These are phyloP conservation scores for Lachancea fermentati DNA, from an alignment of 805 yeast species.

Conservation along the genomic window DNA sequence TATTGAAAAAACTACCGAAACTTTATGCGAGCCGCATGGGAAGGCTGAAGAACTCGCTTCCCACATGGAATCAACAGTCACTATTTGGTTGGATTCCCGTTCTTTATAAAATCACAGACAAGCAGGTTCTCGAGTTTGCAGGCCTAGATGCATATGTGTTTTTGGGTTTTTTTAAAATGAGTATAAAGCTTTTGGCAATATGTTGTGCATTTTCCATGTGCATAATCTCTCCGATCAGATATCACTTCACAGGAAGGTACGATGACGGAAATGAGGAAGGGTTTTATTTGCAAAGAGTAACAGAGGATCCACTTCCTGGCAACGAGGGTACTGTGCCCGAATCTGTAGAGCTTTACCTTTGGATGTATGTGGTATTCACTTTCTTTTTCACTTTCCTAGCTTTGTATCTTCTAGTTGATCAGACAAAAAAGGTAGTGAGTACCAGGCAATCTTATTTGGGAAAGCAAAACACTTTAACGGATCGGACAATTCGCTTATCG, in stretches of 20 bases:
- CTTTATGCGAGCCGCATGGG: slow-evolving; percentile 73
- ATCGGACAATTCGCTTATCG: slow-evolving; percentile 78
- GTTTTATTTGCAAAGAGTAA: slow-evolving; percentile 7
- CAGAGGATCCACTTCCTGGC: slow-evolving; percentile 16
- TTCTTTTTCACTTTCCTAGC: slow-evolving; percentile 75
- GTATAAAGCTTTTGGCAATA: slow-evolving; percentile 59
- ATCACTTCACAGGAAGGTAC: slow-evolving; percentile 73
- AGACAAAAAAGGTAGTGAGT: slow-evolving; percentile 66
- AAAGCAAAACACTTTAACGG: slow-evolving; percentile 81
- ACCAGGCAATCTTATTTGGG: slow-evolving; percentile 82
- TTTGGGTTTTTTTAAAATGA: slow-evolving; percentile 83
- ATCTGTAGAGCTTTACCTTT: slow-evolving; percentile 50
- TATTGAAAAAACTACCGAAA: slow-evolving; percentile 71
- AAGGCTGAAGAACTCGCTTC: slow-evolving; percentile 26
- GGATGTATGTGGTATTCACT: slow-evolving; percentile 86
- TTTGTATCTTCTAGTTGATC: slow-evolving; percentile 53
- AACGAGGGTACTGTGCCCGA: slow-evolving; percentile 28
- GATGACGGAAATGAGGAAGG: slow-evolving; percentile 49
- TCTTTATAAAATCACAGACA: slow-evolving; percentile 59
- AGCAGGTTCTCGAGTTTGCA: slow-evolving; percentile 77
- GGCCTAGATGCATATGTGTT: slow-evolving; percentile 94
- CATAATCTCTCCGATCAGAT: slow-evolving; percentile 79
- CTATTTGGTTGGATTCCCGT: slow-evolving; percentile 79
- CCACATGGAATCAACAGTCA: slow-evolving; percentile 38
- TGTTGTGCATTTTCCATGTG: slow-evolving; percentile 66